These are phyloP conservation scores for Monotropa hypopitys DNA, from an alignment of 179 eudicot genomes.

Conservation along the genomic window DNA sequence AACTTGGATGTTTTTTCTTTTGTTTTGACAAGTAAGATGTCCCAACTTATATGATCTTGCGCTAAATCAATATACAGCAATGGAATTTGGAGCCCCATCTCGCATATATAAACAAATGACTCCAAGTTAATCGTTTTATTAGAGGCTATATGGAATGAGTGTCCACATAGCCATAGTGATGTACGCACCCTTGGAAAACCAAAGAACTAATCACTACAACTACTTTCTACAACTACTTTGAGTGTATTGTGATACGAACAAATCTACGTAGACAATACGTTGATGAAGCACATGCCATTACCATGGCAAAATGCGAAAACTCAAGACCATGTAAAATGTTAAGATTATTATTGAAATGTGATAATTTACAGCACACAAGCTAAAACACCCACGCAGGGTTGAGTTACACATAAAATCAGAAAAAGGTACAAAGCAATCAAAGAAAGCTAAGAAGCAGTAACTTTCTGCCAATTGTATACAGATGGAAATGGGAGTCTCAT, in stretches of 20 bases:
- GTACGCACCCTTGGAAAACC: background rate
- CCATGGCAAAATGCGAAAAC: background rate
- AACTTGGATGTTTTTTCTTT: background rate
- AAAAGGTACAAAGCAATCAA: constrained; percentile 9
- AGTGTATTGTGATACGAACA: background rate
- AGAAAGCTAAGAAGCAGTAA: constrained; percentile 10
- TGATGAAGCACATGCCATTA: background rate
- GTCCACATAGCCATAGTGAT: background rate
- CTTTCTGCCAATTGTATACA: constrained; percentile 16
- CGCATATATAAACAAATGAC: background rate
- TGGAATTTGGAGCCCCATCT: background rate
- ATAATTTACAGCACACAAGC: constrained; percentile 18
- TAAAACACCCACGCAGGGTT: constrained; percentile 12
- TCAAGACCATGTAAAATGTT: background rate
- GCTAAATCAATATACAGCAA: background rate
- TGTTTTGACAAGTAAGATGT: background rate
- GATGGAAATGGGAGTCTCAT: constrained; percentile 6
- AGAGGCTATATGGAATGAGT: too few relatives aligned
- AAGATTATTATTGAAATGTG: constrained; percentile 19
- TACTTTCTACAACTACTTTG: background rate
- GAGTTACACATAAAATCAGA: constrained; percentile 13
- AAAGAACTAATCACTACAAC: background rate
- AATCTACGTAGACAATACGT: background rate
- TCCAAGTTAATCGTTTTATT: too few relatives aligned
- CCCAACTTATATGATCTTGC: background rate